Evolutionary conservation across 1,139 yeast genomes (phyloP).

Genomic region (Geotrichum australiense): DNA sequence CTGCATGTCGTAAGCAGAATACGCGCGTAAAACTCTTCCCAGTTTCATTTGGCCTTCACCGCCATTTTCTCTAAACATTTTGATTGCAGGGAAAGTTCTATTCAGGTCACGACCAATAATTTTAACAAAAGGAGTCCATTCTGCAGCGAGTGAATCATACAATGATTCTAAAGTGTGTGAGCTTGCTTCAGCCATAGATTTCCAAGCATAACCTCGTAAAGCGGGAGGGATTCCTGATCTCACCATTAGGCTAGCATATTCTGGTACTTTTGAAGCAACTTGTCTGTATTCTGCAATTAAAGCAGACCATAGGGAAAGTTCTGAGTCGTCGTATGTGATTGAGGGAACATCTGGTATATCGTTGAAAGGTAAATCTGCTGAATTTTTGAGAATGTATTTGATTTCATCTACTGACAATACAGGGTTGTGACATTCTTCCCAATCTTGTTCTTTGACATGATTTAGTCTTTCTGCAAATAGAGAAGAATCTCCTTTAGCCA

Average conservation of each 20-base stretch:
- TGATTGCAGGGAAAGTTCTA: constrained; percentile 55
- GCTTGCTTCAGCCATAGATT: constrained; percentile 33
- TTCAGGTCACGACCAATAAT: constrained; percentile 58
- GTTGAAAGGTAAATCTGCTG: constrained; percentile 19
- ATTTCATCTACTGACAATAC: constrained; percentile 7
- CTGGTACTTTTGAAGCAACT: constrained; percentile 31
- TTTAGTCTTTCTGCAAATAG: constrained; percentile 14
- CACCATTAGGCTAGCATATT: constrained; percentile 29
- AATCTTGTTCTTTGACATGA: constrained; percentile 14
- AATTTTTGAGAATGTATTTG: constrained; percentile 12
- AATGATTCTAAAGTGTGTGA: constrained; percentile 34
- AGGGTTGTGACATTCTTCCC: constrained; percentile 13
- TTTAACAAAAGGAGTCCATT: constrained; percentile 41
- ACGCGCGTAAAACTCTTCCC: constrained; percentile 56
- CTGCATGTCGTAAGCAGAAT: constrained; percentile 60
- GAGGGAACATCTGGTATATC: constrained; percentile 26
- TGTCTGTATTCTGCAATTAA: constrained; percentile 32
- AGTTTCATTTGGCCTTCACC: constrained; percentile 43
- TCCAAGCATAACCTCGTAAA: constrained; percentile 36
- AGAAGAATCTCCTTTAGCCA: constrained; percentile 8
- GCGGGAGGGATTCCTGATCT: constrained; percentile 38
- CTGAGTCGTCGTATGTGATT: constrained; percentile 24
- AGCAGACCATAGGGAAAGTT: constrained; percentile 35
- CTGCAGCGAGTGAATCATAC: constrained; percentile 38
- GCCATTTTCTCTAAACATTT: constrained; percentile 43